Evolutionary conservation across 2,329 filamentous ascomycete species (phyloP).

Genomic region (Blastomyces percursus): DNA sequence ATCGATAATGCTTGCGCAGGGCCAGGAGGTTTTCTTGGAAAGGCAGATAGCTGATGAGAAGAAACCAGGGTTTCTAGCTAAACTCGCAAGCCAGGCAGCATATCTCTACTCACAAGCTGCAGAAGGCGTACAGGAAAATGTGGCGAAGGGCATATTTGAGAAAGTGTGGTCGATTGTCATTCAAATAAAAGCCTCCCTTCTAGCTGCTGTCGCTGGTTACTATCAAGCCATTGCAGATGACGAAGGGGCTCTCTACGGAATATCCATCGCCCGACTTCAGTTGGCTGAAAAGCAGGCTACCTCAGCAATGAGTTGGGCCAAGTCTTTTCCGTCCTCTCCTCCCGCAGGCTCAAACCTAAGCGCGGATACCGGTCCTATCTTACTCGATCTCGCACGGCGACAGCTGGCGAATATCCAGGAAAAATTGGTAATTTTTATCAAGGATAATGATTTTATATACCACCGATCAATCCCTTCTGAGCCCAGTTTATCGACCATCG

Average conservation of each 20-base stretch:
- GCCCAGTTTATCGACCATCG: slow-evolving; percentile 65
- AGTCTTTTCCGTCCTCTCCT: slow-evolving; percentile 67
- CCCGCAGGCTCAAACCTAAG: slow-evolving; percentile 73
- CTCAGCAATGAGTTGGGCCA: slow-evolving; percentile 66
- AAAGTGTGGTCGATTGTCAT: slow-evolving; percentile 76
- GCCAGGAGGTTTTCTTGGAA: slow-evolving; percentile 93
- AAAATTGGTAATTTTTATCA: slow-evolving; percentile 62
- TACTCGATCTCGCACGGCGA: slow-evolving; percentile 74
- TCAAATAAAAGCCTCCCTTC: slow-evolving; percentile 64
- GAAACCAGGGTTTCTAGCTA: slow-evolving; percentile 82
- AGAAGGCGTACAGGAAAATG: slow-evolving; percentile 87
- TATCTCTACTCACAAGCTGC: slow-evolving; percentile 78
- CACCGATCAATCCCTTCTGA: slow-evolving; percentile 85
- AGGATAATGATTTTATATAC: slow-evolving; percentile 98
- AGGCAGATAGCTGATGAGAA: slow-evolving; percentile 90
- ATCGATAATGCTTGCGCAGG: slow-evolving; percentile 84
- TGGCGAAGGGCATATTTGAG: slow-evolving; percentile 82
- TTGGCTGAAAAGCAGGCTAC: slow-evolving; percentile 67
- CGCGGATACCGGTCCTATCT: slow-evolving; percentile 60
- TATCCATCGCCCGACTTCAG: slow-evolving; percentile 71
- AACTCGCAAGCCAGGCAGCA: slow-evolving; percentile 81
- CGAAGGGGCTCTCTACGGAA: slow-evolving; percentile 75
- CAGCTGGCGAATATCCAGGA: slow-evolving; percentile 73
- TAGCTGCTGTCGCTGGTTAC: slow-evolving; percentile 80
- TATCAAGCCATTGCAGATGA: slow-evolving; percentile 88